Evolutionary conservation across 148 eudicot species (phyloP), one percentile per base, ranked within the genome.

Genomic region (Chenopodium quinoa): DNA sequence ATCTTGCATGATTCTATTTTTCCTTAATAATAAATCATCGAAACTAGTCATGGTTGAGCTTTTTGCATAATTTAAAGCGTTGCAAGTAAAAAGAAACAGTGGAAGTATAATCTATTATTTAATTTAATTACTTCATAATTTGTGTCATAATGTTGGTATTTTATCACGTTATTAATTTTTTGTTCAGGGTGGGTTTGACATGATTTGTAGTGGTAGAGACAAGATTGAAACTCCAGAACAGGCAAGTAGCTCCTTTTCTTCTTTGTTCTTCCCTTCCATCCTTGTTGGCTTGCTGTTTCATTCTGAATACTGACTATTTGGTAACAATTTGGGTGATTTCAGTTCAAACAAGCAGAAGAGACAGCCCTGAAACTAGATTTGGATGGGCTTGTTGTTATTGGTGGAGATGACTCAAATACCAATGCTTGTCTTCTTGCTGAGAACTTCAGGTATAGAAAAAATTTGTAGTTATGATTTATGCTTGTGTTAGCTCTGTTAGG

Each of bases 161-260:
- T 29, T 29, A 56, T 13, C 62, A 47, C 19, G 8, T 27, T 2
- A 46, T 27, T 14, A 52, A 25, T 65, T 81, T 48, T 80, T 72
- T 73, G 75, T 76, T 76, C 89, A 96, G 99, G 99, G 99, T 81
- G 99, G 99, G 56, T 96, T 96, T 84, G 98, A 96, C 86, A 96
- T 96, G 99, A 96, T 96, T 65, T 81, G 92, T 78, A 96, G 99
- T 89, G 99, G 99, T 72, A 91, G 98, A 76, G 98, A 92, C 93
- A 93, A 96, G 88, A 96, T 96, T 88, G 99, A 96, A 91, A 96
- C 99, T 83, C 99, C 98, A 71, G 98, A 92, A 73, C 99, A 96
- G 99, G 99, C 90, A 79, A 83, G 75, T n/a, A 44, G 20, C 32
- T 29, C 32, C 40, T 74, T 25, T n/a, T 47, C 32, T 31, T 48